Evolutionary conservation across 306 rosid species (phyloP).

Genomic region (Sindora glabra): DNA sequence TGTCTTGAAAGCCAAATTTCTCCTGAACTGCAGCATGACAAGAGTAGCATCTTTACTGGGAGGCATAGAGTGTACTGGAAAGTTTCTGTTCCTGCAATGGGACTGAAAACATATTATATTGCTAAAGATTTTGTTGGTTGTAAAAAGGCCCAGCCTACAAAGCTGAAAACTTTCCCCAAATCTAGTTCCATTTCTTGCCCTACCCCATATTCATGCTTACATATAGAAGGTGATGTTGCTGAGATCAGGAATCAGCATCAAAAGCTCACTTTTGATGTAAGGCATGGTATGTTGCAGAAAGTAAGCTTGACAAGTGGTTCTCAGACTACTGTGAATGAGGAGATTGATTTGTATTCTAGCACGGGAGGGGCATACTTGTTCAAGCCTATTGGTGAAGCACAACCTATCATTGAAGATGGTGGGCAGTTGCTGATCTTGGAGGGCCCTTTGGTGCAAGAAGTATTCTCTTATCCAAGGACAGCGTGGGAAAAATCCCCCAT

Average conservation of each 20-base stretch:
- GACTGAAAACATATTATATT: constrained; percentile 73
- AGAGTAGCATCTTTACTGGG: constrained; percentile 66
- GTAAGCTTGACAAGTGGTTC: constrained; percentile 34
- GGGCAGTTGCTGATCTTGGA: constrained; percentile 60
- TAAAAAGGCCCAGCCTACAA: constrained; percentile 69
- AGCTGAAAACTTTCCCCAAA: constrained; percentile 51
- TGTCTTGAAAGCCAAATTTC: constrained; percentile 82
- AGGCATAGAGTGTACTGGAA: constrained; percentile 81
- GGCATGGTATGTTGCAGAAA: constrained; percentile 70
- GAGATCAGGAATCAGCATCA: constrained; percentile 73
- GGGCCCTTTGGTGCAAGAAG: constrained; percentile 88
- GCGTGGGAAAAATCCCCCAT: constrained; percentile 65
- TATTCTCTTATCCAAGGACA: constrained; percentile 75
- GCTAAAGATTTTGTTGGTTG: constrained; percentile 56
- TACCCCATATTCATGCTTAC: constrained; percentile 59
- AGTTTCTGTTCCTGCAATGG: constrained; percentile 79
- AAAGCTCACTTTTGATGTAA: constrained; percentile 62
- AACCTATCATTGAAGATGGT: constrained; percentile 54
- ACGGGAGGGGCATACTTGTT: constrained; percentile 92
- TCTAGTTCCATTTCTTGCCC: constrained; percentile 56
- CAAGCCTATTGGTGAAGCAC: constrained; percentile 73
- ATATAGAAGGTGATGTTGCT: constrained; percentile 35
- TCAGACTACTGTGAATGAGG: constrained; percentile 57
- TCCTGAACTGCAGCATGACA: constrained; percentile 73
- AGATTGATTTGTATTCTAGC: constrained; percentile 79